Percentiles rank a stretch among this genome's conserved stretches.
These are phyloP conservation scores for Globisporangium perplexum DNA, from an alignment of 352 stramenopile genomes.

Conservation along the genomic window DNA sequence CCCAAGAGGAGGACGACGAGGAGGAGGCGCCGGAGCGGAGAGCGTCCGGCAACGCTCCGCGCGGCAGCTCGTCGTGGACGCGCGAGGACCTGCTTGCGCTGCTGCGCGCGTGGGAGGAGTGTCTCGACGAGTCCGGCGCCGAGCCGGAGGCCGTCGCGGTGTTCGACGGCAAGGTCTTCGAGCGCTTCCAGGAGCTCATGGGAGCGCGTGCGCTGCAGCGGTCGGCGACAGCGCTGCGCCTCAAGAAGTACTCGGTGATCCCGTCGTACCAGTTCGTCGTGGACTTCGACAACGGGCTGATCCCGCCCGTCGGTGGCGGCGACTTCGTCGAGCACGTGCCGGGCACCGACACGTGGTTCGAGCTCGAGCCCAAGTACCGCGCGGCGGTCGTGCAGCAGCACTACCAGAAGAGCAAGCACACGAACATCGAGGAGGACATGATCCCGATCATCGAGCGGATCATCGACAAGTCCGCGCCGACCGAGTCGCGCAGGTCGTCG, in stretches of 20 bases:
- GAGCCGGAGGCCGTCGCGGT: conserved; percentile 3
- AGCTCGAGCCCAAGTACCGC: conserved; percentile 4
- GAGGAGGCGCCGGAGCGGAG: not conserved
- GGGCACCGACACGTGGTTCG: conserved; percentile 3
- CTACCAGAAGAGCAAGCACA: conserved; percentile 10
- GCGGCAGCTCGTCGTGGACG: conserved; percentile 7
- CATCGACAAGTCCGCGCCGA: conserved; percentile 3
- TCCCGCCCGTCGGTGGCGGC: not conserved
- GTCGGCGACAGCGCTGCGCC: conserved; percentile 2
- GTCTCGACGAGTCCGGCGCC: not conserved
- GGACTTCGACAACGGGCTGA: conserved; percentile 5
- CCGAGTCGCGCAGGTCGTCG: conserved; percentile 3
- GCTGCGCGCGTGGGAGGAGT: conserved; percentile 7
- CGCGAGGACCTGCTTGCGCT: conserved; percentile 7
- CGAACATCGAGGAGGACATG: conserved; percentile 8
- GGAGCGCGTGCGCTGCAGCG: not conserved
- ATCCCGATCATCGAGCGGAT: conserved; percentile 4
- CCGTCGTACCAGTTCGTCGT: conserved; percentile 11
- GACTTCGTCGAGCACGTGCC: not conserved
- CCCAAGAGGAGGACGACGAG: not conserved
- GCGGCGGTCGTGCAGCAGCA: conserved; percentile 2
- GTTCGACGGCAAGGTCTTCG: conserved; percentile 7
- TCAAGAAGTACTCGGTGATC: conserved; percentile 10
- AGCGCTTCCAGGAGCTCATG: conserved; percentile 4
- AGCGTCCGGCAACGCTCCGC: not conserved